Conservation (phyloP, 2,329 filamentous ascomycete genomes). For the Aspergillus ibericus region DNA sequence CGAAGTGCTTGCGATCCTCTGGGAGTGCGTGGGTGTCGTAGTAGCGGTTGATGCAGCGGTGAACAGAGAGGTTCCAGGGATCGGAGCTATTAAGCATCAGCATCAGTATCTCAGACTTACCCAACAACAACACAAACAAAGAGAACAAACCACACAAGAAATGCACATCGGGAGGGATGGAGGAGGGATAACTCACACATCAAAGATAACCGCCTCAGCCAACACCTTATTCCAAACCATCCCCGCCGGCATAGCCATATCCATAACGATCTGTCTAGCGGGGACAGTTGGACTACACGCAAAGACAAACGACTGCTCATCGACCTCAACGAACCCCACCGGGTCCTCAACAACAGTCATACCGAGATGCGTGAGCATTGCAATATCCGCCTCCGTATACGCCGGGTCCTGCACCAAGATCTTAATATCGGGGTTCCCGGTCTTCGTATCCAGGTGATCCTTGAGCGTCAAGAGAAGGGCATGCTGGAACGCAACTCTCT, state of each 20-base stretch:
- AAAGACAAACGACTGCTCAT: constrained; percentile 33
- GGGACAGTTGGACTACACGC: constrained; percentile 26
- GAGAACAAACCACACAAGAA: not conserved
- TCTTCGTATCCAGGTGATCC: not conserved
- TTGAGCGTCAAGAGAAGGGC: constrained; percentile 6
- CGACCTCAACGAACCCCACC: constrained; percentile 32
- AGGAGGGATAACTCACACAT: not conserved
- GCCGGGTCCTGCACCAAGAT: constrained; percentile 17
- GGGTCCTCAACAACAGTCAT: constrained; percentile 17
- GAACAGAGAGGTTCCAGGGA: not conserved
- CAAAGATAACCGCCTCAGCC: not conserved
- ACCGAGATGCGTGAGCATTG: constrained; percentile 2
- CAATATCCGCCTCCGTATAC: constrained; percentile 13
- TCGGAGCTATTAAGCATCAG: not conserved
- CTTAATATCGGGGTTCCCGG: not conserved
- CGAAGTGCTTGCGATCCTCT: not conserved
- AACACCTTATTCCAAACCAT: constrained; percentile 15
- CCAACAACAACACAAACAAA: not conserved
- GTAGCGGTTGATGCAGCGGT: not conserved
- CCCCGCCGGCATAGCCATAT: constrained; percentile 29
- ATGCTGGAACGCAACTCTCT: constrained; percentile 9
- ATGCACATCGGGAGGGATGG: not conserved
- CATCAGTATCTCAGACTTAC: not conserved
- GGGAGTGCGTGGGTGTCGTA: not conserved
- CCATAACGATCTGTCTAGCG: constrained; percentile 36